phyloP scores from a whole-genome alignment of 768 basidiomycete genomes.

The Ramaria rubella region DNA sequence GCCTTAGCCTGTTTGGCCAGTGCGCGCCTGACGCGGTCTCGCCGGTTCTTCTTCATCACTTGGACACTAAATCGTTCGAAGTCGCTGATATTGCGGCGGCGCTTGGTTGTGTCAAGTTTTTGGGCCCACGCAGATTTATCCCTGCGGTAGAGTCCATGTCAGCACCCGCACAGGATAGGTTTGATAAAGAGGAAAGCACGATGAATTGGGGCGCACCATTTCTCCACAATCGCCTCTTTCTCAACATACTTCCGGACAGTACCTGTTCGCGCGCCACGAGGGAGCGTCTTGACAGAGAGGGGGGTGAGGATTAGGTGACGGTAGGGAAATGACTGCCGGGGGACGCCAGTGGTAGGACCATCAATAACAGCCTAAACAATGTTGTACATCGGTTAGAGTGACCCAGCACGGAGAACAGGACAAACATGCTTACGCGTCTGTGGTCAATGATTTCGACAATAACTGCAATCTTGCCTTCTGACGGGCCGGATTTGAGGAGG shows the following conservation, averaged over 20 bases:
- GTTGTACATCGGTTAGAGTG: background rate
- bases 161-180: background rate
- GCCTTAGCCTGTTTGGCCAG: slow-evolving; percentile 52
- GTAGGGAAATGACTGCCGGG: slow-evolving; percentile 89
- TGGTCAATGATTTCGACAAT: slow-evolving; percentile 99
- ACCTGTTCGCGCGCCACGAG: slow-evolving; percentile 79
- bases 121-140: slow-evolving; percentile 82
- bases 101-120: slow-evolving; percentile 68
- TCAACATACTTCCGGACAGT: slow-evolving; percentile 81
- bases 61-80: slow-evolving; percentile 88
- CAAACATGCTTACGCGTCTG: slow-evolving; percentile 66
- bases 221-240: slow-evolving; percentile 73
- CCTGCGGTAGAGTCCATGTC: background rate
- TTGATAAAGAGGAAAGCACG: background rate
- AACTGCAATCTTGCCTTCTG: slow-evolving; percentile 83
- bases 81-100: slow-evolving; percentile 74
- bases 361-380: slow-evolving; percentile 81
- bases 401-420: background rate
- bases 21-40: slow-evolving; percentile 70
- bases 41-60: slow-evolving; percentile 82
- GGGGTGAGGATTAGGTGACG: slow-evolving; percentile 90
- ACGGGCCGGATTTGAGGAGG: slow-evolving; percentile 86
- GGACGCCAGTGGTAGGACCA: slow-evolving; percentile 85
- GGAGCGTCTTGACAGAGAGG: slow-evolving; percentile 72
- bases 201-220: slow-evolving; percentile 49